phyloP scores from a whole-genome alignment of 1,284 basidiomycete species.

The Exsudoporus floridanus region DNA sequence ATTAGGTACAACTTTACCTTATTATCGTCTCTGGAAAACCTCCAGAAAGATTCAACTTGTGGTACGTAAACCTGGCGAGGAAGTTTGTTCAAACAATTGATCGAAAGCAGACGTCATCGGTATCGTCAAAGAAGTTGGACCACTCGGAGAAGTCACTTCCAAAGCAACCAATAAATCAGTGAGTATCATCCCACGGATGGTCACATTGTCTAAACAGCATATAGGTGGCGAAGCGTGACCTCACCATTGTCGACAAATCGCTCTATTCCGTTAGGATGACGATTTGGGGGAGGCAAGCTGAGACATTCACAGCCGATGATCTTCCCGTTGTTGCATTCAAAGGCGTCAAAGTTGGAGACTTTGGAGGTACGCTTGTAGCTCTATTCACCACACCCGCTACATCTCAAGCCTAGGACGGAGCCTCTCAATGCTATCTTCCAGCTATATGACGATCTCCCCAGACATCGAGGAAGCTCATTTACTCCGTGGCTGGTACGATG shows the following conservation, averaged over 20 bases:
- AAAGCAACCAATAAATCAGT: conserved; percentile 69
- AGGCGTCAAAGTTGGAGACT: conserved; percentile 93
- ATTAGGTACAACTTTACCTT: conserved; percentile 84
- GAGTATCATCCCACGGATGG: conserved; percentile 23
- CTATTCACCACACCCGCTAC: neutral
- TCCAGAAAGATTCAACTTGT: conserved; percentile 75
- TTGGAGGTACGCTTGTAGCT: conserved; percentile 60
- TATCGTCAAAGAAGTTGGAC: conserved; percentile 78
- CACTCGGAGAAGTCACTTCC: conserved; percentile 68
- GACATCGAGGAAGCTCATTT: conserved; percentile 85
- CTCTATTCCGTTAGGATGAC: conserved; percentile 83
- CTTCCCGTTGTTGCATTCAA: conserved; percentile 89
- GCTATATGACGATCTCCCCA: conserved; percentile 81
- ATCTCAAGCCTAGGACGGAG: conserved; percentile 55
- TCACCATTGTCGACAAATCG: conserved; percentile 86
- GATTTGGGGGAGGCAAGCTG: conserved; percentile 95
- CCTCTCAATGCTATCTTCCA: conserved; percentile 69
- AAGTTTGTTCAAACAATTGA: conserved; percentile 14
- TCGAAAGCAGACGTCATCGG: conserved; percentile 74
- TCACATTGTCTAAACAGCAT: conserved; percentile 4
- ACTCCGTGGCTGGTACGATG: conserved; percentile 92
- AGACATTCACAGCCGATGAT: conserved; percentile 63
- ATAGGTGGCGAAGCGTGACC: conserved; percentile 83
- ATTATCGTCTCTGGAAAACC: conserved; percentile 60
- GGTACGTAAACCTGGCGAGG: conserved; percentile 49